Conservation (phyloP, 2,329 filamentous ascomycete genomes). For the Endoconidiophora laricicola region DNA sequence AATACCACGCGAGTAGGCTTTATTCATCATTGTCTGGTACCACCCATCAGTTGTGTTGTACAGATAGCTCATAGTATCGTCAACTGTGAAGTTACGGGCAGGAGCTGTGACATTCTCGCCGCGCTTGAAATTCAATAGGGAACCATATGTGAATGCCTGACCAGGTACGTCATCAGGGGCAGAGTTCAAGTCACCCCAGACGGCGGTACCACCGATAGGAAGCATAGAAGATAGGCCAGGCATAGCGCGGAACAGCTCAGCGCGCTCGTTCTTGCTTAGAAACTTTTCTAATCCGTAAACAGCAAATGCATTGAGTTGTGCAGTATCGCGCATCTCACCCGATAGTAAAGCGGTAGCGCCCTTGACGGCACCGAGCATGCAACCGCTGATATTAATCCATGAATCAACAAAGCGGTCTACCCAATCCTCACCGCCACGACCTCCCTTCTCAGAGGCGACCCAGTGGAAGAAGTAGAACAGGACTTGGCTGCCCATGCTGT, state of each 20-base stretch:
- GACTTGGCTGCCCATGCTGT: slow-evolving; percentile 97
- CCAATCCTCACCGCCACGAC: slow-evolving; percentile 71
- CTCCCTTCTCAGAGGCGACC: slow-evolving; percentile 65
- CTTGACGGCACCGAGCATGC: slow-evolving; percentile 91
- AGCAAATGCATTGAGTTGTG: slow-evolving; percentile 87
- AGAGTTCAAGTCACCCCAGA: slow-evolving; percentile 84
- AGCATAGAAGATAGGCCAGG: slow-evolving; percentile 94
- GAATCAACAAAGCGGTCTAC: slow-evolving; percentile 79
- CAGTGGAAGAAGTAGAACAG: slow-evolving; percentile 68
- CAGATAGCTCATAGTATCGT: slow-evolving; percentile 61
- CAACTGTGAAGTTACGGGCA: slow-evolving; percentile 63
- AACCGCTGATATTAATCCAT: slow-evolving; percentile 97
- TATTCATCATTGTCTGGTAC: slow-evolving; percentile 59
- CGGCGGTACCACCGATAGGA: slow-evolving; percentile 76
- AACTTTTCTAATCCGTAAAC: slow-evolving; percentile 97
- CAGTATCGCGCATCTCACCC: slow-evolving; percentile 96
- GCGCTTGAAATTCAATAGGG: slow-evolving; percentile 66
- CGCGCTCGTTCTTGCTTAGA: slow-evolving; percentile 73
- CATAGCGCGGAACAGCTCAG: slow-evolving; percentile 91
- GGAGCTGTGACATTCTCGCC: slow-evolving; percentile 46
- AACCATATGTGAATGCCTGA: slow-evolving; percentile 60
- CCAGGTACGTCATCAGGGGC: slow-evolving; percentile 73
- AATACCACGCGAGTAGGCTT: slow-evolving; percentile 75
- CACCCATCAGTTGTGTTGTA: slow-evolving; percentile 65
- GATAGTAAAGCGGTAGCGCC: slow-evolving; percentile 79